Conservation (phyloP, 1,284 basidiomycete species). For the Wallemia ichthyophaga region DNA sequence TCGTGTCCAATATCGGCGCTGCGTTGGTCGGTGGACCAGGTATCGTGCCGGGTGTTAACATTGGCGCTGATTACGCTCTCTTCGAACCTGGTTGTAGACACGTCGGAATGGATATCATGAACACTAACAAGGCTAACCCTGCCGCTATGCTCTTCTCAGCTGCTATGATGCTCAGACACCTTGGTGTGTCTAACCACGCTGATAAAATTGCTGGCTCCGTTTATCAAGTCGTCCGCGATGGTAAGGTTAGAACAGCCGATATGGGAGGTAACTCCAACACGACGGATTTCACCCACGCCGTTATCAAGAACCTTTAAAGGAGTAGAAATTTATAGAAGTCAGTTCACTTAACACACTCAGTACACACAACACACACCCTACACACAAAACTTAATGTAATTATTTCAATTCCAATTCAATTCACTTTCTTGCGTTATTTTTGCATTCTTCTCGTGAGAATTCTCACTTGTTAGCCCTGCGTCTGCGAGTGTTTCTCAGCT, state of each 20-base stretch:
- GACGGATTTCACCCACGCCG: conserved; percentile 65
- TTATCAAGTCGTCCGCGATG: conserved; percentile 70
- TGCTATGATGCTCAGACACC: conserved; percentile 95
- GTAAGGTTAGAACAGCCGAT: conserved; percentile 74
- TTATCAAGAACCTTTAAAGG: conserved; percentile 27
- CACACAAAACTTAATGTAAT: neutral
- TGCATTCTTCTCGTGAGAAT: neutral
- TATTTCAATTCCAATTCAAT: neutral
- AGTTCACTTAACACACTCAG: no score
- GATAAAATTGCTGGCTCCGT: conserved; percentile 80
- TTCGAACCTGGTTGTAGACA: conserved; percentile 98
- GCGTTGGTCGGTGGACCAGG: conserved; percentile 94
- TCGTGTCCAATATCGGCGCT: conserved; percentile 93
- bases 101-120: conserved; percentile 93
- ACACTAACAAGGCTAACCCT: conserved; percentile 88
- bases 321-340: no score
- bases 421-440: no score
- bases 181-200: conserved; percentile 78
- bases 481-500: neutral
- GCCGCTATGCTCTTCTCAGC: conserved; percentile 91
- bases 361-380: neutral
- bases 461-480: neutral
- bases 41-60: conserved; percentile 91
- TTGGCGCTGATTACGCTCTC: conserved; percentile 86
- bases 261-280: conserved; percentile 75